phyloP scores from a whole-genome alignment of 108 stramenopile genomes.

The Fistulifera solaris region DNA sequence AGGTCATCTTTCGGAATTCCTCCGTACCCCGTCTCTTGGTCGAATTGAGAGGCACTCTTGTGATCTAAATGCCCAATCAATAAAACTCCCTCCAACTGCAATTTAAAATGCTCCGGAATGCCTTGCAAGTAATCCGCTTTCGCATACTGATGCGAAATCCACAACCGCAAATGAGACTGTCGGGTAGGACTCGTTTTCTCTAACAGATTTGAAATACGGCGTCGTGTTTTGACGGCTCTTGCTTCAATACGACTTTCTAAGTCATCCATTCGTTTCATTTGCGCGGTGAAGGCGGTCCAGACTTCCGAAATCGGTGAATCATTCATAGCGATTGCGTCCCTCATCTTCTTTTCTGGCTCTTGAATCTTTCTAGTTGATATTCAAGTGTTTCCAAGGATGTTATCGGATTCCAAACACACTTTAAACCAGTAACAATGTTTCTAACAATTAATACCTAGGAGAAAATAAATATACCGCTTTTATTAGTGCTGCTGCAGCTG shows the following conservation, averaged over 20 bases:
- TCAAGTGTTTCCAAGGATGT: no score
- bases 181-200: conserved; percentile 34
- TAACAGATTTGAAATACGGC: conserved; percentile 43
- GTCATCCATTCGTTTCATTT: conserved; percentile 37
- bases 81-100: conserved; percentile 67
- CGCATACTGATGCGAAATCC: conserved; percentile 39
- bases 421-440: no score
- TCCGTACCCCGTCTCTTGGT: conserved; percentile 18
- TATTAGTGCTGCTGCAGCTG: no score
- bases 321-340: no score
- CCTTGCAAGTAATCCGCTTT: conserved; percentile 1
- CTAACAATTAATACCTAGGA: no score
- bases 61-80: conserved; percentile 65
- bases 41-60: conserved; percentile 40
- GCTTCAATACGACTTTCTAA: conserved; percentile 55
- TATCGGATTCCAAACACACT: no score
- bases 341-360: no score
- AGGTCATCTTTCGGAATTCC: conserved; percentile 14
- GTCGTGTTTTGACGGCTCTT: conserved; percentile 37
- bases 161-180: conserved; percentile 50
- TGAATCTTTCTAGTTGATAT: no score
- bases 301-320: conserved; percentile 17
- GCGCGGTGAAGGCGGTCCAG: conserved; percentile 12
- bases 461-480: no score
- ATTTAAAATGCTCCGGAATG: conserved; percentile 31